Evolutionary conservation across 2,329 filamentous ascomycete species (phyloP).

Genomic region (Monilinia vaccinii-corymbosi): DNA sequence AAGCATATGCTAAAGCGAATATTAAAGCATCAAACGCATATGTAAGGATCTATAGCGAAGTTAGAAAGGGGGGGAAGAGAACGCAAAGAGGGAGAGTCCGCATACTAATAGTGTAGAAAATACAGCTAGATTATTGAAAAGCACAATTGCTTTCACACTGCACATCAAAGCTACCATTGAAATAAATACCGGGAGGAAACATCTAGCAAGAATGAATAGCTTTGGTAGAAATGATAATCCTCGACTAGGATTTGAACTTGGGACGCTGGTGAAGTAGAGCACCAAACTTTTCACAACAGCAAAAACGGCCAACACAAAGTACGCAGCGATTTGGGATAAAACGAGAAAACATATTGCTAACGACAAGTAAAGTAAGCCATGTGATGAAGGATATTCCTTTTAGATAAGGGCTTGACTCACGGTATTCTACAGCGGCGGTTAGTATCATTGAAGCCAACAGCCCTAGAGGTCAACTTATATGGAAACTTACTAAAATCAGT

Average conservation of each 20-base stretch:
- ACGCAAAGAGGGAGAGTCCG: neutral
- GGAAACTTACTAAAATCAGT: conserved; percentile 22
- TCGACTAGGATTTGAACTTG: neutral
- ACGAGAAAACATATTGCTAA: conserved; percentile 24
- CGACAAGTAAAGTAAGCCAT: conserved; percentile 18
- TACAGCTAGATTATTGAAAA: conserved; percentile 21
- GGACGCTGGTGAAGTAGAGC: conserved; percentile 10
- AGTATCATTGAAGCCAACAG: neutral
- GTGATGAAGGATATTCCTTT: neutral
- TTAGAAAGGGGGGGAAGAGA: conserved; percentile 11
- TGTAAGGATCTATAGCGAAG: conserved; percentile 19
- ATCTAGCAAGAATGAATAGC: neutral
- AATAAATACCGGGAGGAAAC: neutral
- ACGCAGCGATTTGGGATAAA: conserved; percentile 21
- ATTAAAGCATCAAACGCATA: conserved; percentile 24
- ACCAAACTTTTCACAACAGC: conserved; percentile 11
- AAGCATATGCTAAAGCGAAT: conserved; percentile 16
- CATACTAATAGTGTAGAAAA: conserved; percentile 24
- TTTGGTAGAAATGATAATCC: neutral
- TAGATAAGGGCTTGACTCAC: neutral
- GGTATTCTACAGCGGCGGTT: neutral
- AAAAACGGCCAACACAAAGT: conserved; percentile 13
- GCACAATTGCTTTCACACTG: conserved; percentile 16
- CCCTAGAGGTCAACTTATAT: no score
- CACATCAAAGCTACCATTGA: conserved; percentile 5